Evolutionary conservation across 2,329 filamentous ascomycete species (phyloP).

Genomic region (Fusarium sp.): DNA sequence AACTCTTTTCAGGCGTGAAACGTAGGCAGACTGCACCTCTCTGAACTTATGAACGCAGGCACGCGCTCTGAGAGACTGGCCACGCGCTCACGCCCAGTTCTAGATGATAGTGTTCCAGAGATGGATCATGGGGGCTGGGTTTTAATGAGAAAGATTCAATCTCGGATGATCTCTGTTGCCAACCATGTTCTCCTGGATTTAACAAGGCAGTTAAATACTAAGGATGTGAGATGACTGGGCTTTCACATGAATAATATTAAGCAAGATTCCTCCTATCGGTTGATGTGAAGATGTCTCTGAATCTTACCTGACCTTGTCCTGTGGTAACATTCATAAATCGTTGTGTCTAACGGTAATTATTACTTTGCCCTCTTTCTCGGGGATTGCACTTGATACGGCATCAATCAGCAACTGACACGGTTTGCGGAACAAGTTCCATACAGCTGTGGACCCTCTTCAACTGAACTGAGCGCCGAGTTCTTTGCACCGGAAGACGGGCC

Average conservation of each 20-base stretch:
- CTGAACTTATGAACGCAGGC: constrained; percentile 14
- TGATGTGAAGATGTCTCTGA: not conserved
- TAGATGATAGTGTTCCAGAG: not conserved
- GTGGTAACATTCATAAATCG: not conserved
- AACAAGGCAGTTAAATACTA: not conserved
- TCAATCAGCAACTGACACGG: constrained; percentile 31
- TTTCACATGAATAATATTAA: not conserved
- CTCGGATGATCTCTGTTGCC: constrained; percentile 1
- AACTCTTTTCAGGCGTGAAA: constrained; percentile 4
- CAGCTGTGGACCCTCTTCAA: constrained; percentile 18
- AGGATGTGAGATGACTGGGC: not conserved
- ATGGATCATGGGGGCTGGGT: not conserved
- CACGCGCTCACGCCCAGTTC: constrained; percentile 26
- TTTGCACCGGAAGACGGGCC: constrained; percentile 22
- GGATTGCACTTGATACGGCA: constrained; percentile 34
- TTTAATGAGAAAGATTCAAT: not conserved
- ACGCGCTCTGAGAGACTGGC: constrained; percentile 11
- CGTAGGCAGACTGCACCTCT: not conserved
- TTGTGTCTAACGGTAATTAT: not conserved
- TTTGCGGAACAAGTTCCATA: constrained; percentile 20
- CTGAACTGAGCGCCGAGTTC: constrained; percentile 23
- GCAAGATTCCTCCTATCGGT: not conserved
- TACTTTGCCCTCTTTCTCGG: constrained; percentile 15
- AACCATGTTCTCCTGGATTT: not conserved
- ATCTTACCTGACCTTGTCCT: not conserved